Evolutionary conservation across 768 basidiomycete species (phyloP).

Genomic region (Crassisporium funariophilum): DNA sequence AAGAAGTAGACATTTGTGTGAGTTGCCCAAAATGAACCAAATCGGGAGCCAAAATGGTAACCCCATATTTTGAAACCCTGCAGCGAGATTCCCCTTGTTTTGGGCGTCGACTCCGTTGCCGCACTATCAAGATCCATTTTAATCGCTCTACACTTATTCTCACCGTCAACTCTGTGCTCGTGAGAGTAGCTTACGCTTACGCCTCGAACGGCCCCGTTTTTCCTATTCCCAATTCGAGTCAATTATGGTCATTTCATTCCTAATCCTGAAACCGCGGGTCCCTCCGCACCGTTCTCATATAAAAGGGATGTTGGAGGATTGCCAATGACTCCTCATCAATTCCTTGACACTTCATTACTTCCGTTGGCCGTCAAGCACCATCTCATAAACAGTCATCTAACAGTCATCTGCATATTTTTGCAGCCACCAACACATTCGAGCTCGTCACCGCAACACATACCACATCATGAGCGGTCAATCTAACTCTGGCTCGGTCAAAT

Average conservation of each 20-base stretch:
- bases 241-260: slow-evolving; percentile 37
- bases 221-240: slow-evolving; percentile 41
- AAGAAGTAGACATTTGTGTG: slow-evolving; percentile 11
- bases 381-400: slow-evolving; percentile 6
- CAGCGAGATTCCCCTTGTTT: slow-evolving; percentile 35
- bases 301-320: slow-evolving; percentile 24
- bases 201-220: slow-evolving; percentile 29
- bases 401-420: slow-evolving; percentile 8
- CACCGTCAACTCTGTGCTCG: slow-evolving; percentile 31
- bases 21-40: slow-evolving; percentile 22
- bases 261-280: slow-evolving; percentile 35
- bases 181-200: slow-evolving; percentile 26
- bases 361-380: slow-evolving; percentile 11
- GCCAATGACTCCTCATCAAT: slow-evolving; percentile 35
- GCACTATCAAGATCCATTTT: slow-evolving; percentile 39
- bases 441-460: slow-evolving; percentile 7
- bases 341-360: slow-evolving; percentile 16
- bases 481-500: slow-evolving; percentile 39
- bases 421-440: slow-evolving; percentile 2
- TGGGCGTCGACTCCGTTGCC: slow-evolving; percentile 37
- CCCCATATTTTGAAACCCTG: slow-evolving; percentile 40
- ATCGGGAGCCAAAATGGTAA: slow-evolving; percentile 26
- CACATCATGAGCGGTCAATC: slow-evolving; percentile 42
- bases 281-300: slow-evolving; percentile 27
- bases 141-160: slow-evolving; percentile 23